Evolutionary conservation across 352 stramenopile species (phyloP), one percentile per base, ranked within the genome.

Genomic region (Pythium rishiriense): DNA sequence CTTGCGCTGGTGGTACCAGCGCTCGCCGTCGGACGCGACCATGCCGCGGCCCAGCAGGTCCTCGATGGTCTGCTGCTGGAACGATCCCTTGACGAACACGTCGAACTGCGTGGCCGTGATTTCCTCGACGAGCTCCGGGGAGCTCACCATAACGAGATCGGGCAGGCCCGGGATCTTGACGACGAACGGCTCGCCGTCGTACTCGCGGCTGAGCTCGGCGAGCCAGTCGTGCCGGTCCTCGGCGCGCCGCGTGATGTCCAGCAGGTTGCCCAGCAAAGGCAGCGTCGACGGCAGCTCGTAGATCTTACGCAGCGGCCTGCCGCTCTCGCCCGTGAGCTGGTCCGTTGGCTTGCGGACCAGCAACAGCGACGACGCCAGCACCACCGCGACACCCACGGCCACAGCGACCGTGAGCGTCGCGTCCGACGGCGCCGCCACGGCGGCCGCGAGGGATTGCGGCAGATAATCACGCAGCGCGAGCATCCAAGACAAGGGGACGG

Each of bases 1-100:
- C 56, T 68, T 66, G n/a, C 71, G 66, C 47, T 79, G 72, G 35
- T 61, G 65, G 8, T 62, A 57, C 72, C 72, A 79, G 25, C 56
- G 19, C 15, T 46, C 39, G 39, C 39, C 39, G 39, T 24, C 25
- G 42, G 25, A 22, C n/a, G 28, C 22, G 41, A 53, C 41, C 43
- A 47, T 42, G 42, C 54, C n/a, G 25, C 15, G 8, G 24, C 37
- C 31, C 5, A 46, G 17, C 10, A 46, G 19, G 17, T 46, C 39
- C 15, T 46, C 15, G 19, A 46, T n/a, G 5, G 19, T 7, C 6
- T 19, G 7, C n/a, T 21, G 11, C 46, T 46, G 39, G 15, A 22
- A 24, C 10, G n/a, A 7, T 4, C 39, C 39, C 22, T 46, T 46
- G 15, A 46, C 22, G 19, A 46, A 46, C 39, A 22, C 22, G 39